Evolutionary conservation across 305 asterid genomes (phyloP), one percentile per base, ranked within the genome.

Genomic region (Rubia balearica): DNA sequence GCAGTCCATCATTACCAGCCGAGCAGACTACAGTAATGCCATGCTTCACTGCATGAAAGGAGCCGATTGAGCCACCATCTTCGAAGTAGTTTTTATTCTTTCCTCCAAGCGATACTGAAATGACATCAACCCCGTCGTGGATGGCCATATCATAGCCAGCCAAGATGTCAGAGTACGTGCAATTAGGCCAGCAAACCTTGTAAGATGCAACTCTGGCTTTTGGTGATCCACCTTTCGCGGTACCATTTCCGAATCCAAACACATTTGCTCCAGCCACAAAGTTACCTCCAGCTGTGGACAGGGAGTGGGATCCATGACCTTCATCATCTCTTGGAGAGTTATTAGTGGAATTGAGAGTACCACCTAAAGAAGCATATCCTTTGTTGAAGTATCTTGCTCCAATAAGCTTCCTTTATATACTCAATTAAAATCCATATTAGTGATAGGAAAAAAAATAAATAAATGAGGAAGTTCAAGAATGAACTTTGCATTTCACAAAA

Each of bases 181-280:
- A 93, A 65, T 81, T 1, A 7, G 97, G 88, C 90, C 90, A 91
- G 81, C 98, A 91, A 40, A 93, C 98, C 81, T 85, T 91, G 83
- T 93, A 93, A 24, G 98, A 96, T 19, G 95, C 97, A 48, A 93
- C 96, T 57, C 97, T 75, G 70, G 98, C 96, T 75, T 71, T 84
- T 1, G 98, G 98, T 0, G 98, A 93, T 46, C 98, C 98, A 2
- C 98, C 98, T 75, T 91, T 91, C 14, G 98, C 98, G 42, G 96
- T 91, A 40, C 98, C 98, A 3, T 89, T 89, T 59, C 97, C 98
- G 5, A 73, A 81, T 65, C 96, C 96, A 5, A 91, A 85, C 45
- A 91, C 89, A 71, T 66, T 89, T 41, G 96, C 91, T 21, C 81
- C 83, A 0, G 80, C 48, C 22, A 94, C 97, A 41, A 88, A 88